Percentiles rank a stretch among this genome's conserved stretches.
Evolutionary conservation across 495 filamentous ascomycete genomes (phyloP).

Genomic region (Neurospora sp.): DNA sequence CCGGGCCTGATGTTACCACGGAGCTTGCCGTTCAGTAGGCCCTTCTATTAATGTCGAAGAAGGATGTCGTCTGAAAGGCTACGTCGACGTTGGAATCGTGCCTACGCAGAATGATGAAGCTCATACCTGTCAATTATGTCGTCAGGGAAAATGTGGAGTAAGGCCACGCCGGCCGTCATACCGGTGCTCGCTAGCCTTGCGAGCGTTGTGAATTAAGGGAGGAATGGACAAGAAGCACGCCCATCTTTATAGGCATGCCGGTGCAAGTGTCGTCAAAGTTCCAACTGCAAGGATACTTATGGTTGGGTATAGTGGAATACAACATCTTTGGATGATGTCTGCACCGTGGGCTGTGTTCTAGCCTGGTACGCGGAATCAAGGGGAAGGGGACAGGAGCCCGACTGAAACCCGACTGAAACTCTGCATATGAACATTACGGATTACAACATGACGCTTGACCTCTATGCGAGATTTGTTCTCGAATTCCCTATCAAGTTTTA

Average conservation of each 20-base stretch:
- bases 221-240: neutral
- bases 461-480: neutral
- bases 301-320: neutral
- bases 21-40: neutral
- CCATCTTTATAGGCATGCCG: neutral
- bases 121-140: neutral
- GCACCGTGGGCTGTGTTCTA: neutral
- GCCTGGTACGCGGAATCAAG: neutral
- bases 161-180: neutral
- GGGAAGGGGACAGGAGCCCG: neutral
- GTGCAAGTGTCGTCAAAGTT: neutral
- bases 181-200: neutral
- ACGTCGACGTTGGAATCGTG: neutral
- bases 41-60: neutral
- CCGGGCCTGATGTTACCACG: neutral
- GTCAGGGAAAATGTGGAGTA: neutral
- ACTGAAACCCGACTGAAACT: neutral
- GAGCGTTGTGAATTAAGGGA: neutral
- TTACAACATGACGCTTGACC: neutral
- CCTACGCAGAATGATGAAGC: neutral
- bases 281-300: neutral
- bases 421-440: neutral
- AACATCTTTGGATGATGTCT: neutral
- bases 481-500: neutral
- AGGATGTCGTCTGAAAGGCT: neutral